Percentiles rank a stretch among this genome's conserved stretches.
These are phyloP conservation scores for Asterochloris erici DNA, from an alignment of 139 green algal species.

Conservation along the genomic window DNA sequence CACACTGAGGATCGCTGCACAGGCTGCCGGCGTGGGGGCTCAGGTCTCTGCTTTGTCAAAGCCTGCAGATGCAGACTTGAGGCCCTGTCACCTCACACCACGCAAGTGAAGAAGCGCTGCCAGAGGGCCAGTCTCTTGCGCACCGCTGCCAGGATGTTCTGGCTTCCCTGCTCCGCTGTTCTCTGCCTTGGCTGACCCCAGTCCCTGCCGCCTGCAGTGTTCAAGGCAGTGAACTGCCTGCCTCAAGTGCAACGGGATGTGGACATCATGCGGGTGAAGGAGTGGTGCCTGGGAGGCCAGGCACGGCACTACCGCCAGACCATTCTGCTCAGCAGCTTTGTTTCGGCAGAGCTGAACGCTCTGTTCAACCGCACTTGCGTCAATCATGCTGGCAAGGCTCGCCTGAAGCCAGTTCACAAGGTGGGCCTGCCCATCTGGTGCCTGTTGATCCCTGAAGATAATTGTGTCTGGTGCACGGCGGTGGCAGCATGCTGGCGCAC, in stretches of 20 bases:
- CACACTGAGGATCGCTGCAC: too few relatives aligned
- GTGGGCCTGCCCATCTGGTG: neutral
- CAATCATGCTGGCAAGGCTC: conserved; percentile 51
- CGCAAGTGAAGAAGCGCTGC: too few relatives aligned
- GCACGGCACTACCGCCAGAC: conserved; percentile 76
- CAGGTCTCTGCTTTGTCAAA: too few relatives aligned
- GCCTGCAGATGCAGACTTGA: too few relatives aligned
- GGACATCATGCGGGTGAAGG: conserved; percentile 93
- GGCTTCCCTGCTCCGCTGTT: neutral
- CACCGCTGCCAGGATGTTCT: neutral
- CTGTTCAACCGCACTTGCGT: conserved; percentile 50
- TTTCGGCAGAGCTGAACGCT: conserved; percentile 70
- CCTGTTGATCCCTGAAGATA: neutral
- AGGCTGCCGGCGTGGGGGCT: too few relatives aligned
- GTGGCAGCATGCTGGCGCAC: conserved; percentile 47
- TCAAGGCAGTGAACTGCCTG: conserved; percentile 78
- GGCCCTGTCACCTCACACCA: too few relatives aligned
- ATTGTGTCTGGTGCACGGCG: conserved; percentile 35
- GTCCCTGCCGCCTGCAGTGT: conserved; percentile 38
- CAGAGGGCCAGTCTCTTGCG: too few relatives aligned
- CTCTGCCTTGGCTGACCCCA: neutral
- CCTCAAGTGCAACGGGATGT: conserved; percentile 76
- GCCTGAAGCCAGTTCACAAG: conserved; percentile 37
- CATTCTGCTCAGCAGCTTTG: conserved; percentile 77
- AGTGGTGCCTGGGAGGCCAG: conserved; percentile 30